Conservation (phyloP, 371 early-diverging fungal genomes). For the Lichtheimia corymbifera region DNA sequence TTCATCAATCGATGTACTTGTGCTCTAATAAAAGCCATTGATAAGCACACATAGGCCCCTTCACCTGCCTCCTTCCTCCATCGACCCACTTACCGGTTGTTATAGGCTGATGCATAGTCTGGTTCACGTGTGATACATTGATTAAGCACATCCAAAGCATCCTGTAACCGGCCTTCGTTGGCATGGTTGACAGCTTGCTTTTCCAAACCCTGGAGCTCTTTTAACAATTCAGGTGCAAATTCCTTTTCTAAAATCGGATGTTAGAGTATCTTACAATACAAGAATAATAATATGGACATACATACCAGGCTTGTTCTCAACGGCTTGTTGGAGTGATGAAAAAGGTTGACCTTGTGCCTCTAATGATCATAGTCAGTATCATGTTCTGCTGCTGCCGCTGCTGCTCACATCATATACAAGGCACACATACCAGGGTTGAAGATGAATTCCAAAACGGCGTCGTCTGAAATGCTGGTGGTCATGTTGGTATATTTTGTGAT, state of each 20-base stretch:
- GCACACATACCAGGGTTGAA: conserved; percentile 48
- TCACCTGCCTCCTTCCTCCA: not conserved
- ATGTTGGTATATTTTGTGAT: conserved; percentile 6
- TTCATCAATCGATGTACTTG: conserved; percentile 75
- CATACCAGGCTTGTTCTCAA: not conserved
- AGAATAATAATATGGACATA: not conserved
- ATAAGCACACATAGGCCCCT: not conserved
- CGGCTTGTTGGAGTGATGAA: not conserved
- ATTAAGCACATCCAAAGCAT: conserved; percentile 48
- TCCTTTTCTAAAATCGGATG: conserved; percentile 16
- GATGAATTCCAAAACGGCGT: conserved; percentile 47
- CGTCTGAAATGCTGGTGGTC: conserved; percentile 28
- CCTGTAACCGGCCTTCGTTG: conserved; percentile 45
- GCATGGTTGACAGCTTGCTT: conserved; percentile 45
- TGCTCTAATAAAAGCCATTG: conserved; percentile 48
- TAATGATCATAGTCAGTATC: not conserved
- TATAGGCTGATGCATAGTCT: conserved; percentile 79
- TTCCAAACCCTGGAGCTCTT: conserved; percentile 50
- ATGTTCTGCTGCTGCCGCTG: not conserved
- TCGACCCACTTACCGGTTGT: conserved; percentile 66
- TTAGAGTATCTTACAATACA: not conserved
- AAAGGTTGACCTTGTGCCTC: conserved; percentile 34
- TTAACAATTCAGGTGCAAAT: conserved; percentile 30
- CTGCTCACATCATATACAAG: not conserved
- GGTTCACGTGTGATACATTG: conserved; percentile 59